A percentile compares a stretch with the other conserved stretches of the same genome.
Conservation (phyloP, 768 basidiomycete genomes). For the Infundibulicybe gibba region DNA sequence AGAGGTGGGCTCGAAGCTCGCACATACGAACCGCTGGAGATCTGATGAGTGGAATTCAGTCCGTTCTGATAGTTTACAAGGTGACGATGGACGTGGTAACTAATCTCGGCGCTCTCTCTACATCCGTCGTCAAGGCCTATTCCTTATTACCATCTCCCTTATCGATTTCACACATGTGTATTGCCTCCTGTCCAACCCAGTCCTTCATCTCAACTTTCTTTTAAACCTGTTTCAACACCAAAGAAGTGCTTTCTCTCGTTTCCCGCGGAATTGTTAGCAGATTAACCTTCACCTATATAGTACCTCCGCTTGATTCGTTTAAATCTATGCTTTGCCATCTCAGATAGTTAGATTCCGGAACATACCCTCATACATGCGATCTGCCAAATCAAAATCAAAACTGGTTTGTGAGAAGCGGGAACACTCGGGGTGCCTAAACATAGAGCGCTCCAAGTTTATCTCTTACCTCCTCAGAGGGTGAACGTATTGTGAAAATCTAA, state of each 20-base stretch:
- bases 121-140: slow-evolving; percentile 12
- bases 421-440: too few species aligned
- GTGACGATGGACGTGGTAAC: slow-evolving; percentile 39
- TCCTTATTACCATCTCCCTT: slow-evolving; percentile 12
- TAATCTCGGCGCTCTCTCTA: slow-evolving; percentile 18
- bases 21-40: slow-evolving; percentile 84
- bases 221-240: slow-evolving; percentile 18
- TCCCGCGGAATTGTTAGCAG: slow-evolving; percentile 24
- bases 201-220: slow-evolving; percentile 29
- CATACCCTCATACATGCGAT: too few species aligned
- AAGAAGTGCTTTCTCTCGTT: slow-evolving; percentile 21
- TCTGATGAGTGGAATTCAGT: slow-evolving; percentile 48
- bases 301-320: slow-evolving; percentile 19
- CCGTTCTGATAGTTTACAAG: slow-evolving; percentile 41
- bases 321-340: slow-evolving; percentile 29
- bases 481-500: too few species aligned
- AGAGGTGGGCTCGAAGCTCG: slow-evolving; percentile 79
- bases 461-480: too few species aligned
- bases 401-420: too few species aligned
- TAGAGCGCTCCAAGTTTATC: too few species aligned
- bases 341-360: too few species aligned
- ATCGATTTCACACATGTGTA: slow-evolving; percentile 14
- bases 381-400: too few species aligned
- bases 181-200: slow-evolving; percentile 23
- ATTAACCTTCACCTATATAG: slow-evolving; percentile 23